Conservation (phyloP, 129 eudicot genomes). For the Chrysanthemum seticuspe region DNA sequence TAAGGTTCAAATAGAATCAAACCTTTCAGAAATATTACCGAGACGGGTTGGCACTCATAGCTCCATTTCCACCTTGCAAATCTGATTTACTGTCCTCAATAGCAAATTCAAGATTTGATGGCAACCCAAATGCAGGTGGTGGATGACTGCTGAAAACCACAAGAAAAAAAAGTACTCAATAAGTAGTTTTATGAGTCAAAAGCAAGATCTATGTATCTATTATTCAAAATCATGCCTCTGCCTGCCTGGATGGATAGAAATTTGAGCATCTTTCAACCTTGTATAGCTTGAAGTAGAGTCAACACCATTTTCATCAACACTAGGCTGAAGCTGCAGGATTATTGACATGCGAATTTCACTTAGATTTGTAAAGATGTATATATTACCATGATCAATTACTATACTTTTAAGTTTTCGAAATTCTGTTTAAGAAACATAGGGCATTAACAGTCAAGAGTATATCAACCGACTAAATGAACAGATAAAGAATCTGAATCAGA, state of each 20-base stretch:
- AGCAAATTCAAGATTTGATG: constrained; percentile 47
- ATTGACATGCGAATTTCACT: constrained; percentile 14
- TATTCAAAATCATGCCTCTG: constrained; percentile 35
- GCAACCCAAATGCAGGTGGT: constrained; percentile 74
- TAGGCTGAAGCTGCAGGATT: constrained; percentile 52
- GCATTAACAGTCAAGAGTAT: no score
- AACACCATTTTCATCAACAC: constrained; percentile 48
- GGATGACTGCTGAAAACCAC: constrained; percentile 52
- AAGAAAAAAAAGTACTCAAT: constrained; percentile 10
- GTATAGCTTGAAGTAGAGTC: constrained; percentile 45
- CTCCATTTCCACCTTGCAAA: constrained; percentile 49
- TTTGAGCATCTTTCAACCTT: constrained; percentile 40
- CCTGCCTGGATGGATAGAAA: constrained; percentile 39
- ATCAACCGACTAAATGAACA: no score
- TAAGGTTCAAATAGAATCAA: constrained; percentile 56
- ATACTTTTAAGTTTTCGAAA: no score
- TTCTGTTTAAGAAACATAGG: no score
- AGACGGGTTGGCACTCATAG: constrained; percentile 61
- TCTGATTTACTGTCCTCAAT: constrained; percentile 47
- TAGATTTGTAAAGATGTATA: background rate
- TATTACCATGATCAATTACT: background rate
- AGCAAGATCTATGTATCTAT: constrained; percentile 7
- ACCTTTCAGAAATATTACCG: constrained; percentile 79
- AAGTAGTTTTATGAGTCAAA: constrained; percentile 7
- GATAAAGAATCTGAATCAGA: no score